A percentile compares a stretch with the other conserved stretches of the same genome.
Conservation (phyloP, 2,329 filamentous ascomycete genomes). For the Fusarium sp. region DNA sequence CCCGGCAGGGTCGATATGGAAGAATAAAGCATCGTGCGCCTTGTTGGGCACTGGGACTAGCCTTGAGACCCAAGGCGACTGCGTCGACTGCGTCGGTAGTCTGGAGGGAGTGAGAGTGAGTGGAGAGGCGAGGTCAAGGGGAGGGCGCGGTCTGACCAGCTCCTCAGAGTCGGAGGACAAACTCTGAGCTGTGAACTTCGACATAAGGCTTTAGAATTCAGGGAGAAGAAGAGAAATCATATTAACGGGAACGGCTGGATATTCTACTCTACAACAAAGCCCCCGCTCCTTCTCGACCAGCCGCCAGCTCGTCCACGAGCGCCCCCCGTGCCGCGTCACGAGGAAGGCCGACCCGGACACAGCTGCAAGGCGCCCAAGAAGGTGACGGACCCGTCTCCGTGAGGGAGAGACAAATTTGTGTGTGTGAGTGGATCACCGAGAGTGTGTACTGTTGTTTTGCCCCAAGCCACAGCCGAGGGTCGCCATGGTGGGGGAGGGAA, state of each 20-base stretch:
- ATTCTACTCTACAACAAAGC: background rate
- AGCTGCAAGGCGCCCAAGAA: background rate
- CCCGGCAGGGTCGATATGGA: background rate
- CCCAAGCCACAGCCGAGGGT: background rate
- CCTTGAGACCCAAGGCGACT: background rate
- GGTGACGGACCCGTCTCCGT: background rate
- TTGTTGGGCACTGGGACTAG: background rate
- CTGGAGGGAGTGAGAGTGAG: background rate
- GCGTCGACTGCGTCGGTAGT: background rate
- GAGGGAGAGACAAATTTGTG: background rate
- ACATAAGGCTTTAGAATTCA: background rate
- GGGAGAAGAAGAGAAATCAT: background rate
- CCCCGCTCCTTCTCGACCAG: background rate
- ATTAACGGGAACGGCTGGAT: background rate
- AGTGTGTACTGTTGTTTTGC: background rate
- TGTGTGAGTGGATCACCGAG: background rate
- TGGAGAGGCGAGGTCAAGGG: background rate
- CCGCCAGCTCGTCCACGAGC: background rate
- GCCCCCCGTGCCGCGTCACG: background rate
- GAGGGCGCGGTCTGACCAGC: background rate
- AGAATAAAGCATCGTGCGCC: background rate
- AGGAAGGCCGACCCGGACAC: background rate
- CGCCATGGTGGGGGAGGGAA: background rate
- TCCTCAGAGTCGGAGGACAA: background rate
- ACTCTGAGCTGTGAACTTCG: background rate